phyloP scores from a whole-genome alignment of 2,329 filamentous ascomycete genomes.

The Decorospora gaudefroyi region DNA sequence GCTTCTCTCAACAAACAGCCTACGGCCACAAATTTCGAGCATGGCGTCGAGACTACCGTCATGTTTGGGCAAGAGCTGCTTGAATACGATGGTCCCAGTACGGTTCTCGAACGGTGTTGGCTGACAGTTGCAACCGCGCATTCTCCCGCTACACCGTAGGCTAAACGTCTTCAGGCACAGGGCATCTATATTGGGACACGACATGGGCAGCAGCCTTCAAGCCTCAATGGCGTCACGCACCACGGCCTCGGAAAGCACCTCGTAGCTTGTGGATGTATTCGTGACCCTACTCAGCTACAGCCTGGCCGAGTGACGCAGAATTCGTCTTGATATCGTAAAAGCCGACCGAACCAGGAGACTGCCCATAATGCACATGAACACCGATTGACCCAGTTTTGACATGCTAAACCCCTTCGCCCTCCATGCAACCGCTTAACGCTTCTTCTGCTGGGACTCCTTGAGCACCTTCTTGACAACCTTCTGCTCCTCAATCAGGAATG shows the following conservation, averaged over 20 bases:
- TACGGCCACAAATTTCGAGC: too few species aligned
- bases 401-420: constrained; percentile 37
- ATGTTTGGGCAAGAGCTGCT: too few species aligned
- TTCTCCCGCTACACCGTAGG: background rate
- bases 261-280: constrained; percentile 42
- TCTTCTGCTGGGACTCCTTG: constrained; percentile 92
- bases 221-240: constrained; percentile 4
- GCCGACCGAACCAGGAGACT: constrained; percentile 47
- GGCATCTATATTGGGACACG: constrained; percentile 3
- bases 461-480: constrained; percentile 99
- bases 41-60: too few species aligned
- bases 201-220: constrained; percentile 1
- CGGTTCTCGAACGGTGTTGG: too few species aligned
- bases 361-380: constrained; percentile 51
- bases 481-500: constrained; percentile 99
- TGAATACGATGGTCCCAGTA: too few species aligned
- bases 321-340: constrained; percentile 48
- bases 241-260: constrained; percentile 6
- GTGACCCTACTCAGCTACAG: constrained; percentile 45
- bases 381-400: constrained; percentile 48
- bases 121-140: background rate
- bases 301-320: constrained; percentile 42
- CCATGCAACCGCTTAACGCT: constrained; percentile 49
- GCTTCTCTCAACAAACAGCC: too few species aligned
- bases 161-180: background rate